Evolutionary conservation across 164 flowering plant genomes (phyloP).

Genomic region (Brasenia schreberi): DNA sequence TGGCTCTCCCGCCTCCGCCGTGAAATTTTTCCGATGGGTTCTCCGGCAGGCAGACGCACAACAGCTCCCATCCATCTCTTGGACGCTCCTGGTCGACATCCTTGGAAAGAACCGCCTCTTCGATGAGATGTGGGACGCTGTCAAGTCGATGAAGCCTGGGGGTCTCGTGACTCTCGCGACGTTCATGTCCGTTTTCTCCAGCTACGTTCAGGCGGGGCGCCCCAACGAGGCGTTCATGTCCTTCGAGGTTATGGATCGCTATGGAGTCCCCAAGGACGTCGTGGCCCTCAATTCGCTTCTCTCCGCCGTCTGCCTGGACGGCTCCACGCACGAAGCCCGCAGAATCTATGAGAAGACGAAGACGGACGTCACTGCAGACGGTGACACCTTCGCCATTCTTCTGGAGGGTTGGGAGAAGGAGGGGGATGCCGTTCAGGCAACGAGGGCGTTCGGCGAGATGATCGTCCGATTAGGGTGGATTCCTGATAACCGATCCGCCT

Average conservation of each 20-base stretch:
- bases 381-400: slow-evolving; percentile 51
- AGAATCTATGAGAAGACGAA: slow-evolving; percentile 49
- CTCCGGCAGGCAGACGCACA: slow-evolving; percentile 8
- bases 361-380: slow-evolving; percentile 41
- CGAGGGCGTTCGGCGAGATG: slow-evolving; percentile 70
- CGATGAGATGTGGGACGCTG: slow-evolving; percentile 78
- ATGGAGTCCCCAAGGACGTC: slow-evolving; percentile 49
- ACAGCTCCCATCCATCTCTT: slow-evolving; percentile 28
- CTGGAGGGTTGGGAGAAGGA: slow-evolving; percentile 77
- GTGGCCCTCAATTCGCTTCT: slow-evolving; percentile 59
- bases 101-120: slow-evolving; percentile 54
- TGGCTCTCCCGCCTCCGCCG: slow-evolving; percentile 33
- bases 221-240: slow-evolving; percentile 50
- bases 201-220: slow-evolving; percentile 46
- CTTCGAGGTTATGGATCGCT: slow-evolving; percentile 59
- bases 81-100: slow-evolving; percentile 78
- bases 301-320: slow-evolving; percentile 50
- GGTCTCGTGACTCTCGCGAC: slow-evolving; percentile 33
- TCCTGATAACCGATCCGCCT: slow-evolving; percentile 38
- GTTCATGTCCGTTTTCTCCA: slow-evolving; percentile 55
- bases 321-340: slow-evolving; percentile 29
- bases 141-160: slow-evolving; percentile 65
- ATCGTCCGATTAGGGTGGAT: slow-evolving; percentile 61
- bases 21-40: slow-evolving; percentile 67
- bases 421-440: slow-evolving; percentile 48